These are phyloP conservation scores for Priceomyces fermenticarens DNA, from an alignment of 805 yeast genomes.

Conservation along the genomic window DNA sequence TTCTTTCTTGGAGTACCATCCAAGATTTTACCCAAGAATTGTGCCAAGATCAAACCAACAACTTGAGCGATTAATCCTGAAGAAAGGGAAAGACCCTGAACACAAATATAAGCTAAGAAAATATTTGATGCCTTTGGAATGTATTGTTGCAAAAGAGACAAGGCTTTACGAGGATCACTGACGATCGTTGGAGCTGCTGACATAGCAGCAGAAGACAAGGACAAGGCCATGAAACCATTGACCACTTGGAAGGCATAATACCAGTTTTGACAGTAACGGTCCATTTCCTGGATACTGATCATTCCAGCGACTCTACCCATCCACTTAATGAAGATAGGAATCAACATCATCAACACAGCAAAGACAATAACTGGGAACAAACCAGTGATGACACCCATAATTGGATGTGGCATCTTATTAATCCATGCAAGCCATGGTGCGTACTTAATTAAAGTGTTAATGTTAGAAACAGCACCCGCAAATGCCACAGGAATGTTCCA, in stretches of 20 bases:
- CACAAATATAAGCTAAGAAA: slow-evolving; percentile 75
- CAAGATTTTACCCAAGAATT: slow-evolving; percentile 64
- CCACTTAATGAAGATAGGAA: slow-evolving; percentile 62
- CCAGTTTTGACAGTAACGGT: slow-evolving; percentile 82
- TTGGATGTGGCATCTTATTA: slow-evolving; percentile 47
- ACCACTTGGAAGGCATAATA: slow-evolving; percentile 88
- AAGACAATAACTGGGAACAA: slow-evolving; percentile 65
- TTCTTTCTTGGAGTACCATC: slow-evolving; percentile 90
- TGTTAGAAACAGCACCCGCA: slow-evolving; percentile 71
- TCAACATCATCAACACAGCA: slow-evolving; percentile 60
- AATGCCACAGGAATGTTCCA: slow-evolving; percentile 82
- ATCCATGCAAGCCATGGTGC: slow-evolving; percentile 56
- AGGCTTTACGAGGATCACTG: slow-evolving; percentile 63
- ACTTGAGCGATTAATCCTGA: slow-evolving; percentile 77
- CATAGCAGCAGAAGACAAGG: slow-evolving; percentile 80
- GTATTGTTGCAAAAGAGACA: slow-evolving; percentile 68
- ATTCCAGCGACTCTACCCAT: slow-evolving; percentile 76
- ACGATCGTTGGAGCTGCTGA: slow-evolving; percentile 72
- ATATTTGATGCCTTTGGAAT: slow-evolving; percentile 91
- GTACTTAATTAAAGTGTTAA: slow-evolving; percentile 54
- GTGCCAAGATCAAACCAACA: slow-evolving; percentile 67
- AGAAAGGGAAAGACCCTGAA: slow-evolving; percentile 77
- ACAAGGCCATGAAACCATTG: slow-evolving; percentile 81
- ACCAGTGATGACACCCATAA: slow-evolving; percentile 66
- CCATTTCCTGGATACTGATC: slow-evolving; percentile 68